phyloP scores from a whole-genome alignment of 2,329 filamentous ascomycete species.

The Neonectria punicea region DNA sequence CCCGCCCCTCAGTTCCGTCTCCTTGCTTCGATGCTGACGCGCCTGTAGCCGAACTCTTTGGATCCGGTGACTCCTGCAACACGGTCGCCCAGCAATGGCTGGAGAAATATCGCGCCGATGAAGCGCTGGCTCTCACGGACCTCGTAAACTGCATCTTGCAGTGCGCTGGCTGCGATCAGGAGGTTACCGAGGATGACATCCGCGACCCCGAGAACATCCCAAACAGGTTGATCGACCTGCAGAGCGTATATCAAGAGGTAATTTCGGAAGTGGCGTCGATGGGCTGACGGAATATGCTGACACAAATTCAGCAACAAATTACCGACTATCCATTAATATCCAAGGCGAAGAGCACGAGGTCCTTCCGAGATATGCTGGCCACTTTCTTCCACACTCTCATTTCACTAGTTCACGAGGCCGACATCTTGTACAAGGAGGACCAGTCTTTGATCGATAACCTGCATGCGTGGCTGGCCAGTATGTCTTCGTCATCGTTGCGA shows the following conservation, averaged over 20 bases:
- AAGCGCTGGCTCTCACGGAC: conserved; percentile 66
- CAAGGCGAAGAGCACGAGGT: conserved; percentile 77
- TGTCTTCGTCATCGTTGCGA: conserved; percentile 88
- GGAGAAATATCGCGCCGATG: conserved; percentile 65
- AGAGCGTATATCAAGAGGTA: conserved; percentile 86
- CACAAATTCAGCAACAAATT: conserved; percentile 69
- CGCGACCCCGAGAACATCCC: conserved; percentile 89
- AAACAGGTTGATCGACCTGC: conserved; percentile 82
- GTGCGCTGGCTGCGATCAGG: conserved; percentile 82
- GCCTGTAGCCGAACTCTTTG: conserved; percentile 69
- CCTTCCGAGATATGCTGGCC: conserved; percentile 81
- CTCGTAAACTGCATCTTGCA: conserved; percentile 75
- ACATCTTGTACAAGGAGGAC: conserved; percentile 83
- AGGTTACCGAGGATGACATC: conserved; percentile 84
- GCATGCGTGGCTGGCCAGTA: conserved; percentile 86
- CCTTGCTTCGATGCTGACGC: conserved; percentile 34
- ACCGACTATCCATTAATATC: conserved; percentile 93
- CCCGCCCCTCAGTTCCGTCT: background rate
- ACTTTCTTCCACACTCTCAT: conserved; percentile 84
- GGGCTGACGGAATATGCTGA: conserved; percentile 41
- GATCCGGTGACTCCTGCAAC: conserved; percentile 65
- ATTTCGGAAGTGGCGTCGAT: conserved; percentile 38
- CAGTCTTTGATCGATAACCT: conserved; percentile 85
- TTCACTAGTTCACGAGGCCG: conserved; percentile 82
- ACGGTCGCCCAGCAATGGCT: conserved; percentile 71